phyloP scores from a whole-genome alignment of 768 basidiomycete genomes.

The Tephrocybe sp. region DNA sequence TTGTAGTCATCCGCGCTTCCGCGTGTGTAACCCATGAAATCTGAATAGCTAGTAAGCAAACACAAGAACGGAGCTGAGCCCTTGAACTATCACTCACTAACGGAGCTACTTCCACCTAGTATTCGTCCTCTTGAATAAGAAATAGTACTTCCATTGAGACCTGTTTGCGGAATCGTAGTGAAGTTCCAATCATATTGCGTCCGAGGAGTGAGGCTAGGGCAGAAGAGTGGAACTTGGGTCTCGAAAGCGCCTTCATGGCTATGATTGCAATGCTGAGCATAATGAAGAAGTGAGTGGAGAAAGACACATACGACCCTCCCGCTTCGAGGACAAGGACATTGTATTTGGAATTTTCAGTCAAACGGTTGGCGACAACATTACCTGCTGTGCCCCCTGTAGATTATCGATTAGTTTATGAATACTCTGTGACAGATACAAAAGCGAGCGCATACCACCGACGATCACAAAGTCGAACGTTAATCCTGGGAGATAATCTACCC shows the following conservation, averaged over 20 bases:
- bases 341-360: constrained; percentile 11
- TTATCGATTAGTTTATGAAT: neutral
- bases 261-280: neutral
- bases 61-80: neutral
- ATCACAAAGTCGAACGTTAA: constrained; percentile 12
- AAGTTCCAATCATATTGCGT: constrained; percentile 27
- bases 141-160: constrained; percentile 18
- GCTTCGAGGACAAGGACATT: constrained; percentile 15
- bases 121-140: constrained; percentile 24
- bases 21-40: constrained; percentile 19
- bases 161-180: constrained; percentile 24
- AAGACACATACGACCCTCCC: constrained; percentile 11
- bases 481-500: neutral
- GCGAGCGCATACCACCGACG: constrained; percentile 7
- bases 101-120: constrained; percentile 24
- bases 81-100: constrained; percentile 20
- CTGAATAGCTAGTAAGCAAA: constrained; percentile 2
- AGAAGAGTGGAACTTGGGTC: constrained; percentile 14
- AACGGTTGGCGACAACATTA: constrained; percentile 18
- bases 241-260: constrained; percentile 14
- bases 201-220: neutral
- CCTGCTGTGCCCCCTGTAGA: constrained; percentile 18
- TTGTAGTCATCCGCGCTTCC: constrained; percentile 27
- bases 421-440: neutral
- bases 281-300: neutral